These are phyloP conservation scores for Lentinula detonsa DNA, from an alignment of 768 basidiomycete species.

Conservation along the genomic window DNA sequence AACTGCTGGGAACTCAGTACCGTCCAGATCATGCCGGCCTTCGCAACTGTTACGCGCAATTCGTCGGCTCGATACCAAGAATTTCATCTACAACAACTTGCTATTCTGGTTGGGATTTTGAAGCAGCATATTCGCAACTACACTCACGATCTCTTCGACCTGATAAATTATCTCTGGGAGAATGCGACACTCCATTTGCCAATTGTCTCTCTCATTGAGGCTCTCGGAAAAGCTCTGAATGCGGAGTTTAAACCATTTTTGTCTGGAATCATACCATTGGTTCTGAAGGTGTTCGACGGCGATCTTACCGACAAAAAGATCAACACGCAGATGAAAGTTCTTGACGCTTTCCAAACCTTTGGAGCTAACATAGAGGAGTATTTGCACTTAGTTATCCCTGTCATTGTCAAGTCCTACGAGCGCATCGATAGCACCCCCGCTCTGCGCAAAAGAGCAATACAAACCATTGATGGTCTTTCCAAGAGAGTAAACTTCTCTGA, in stretches of 20 bases:
- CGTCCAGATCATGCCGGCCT: constrained; percentile 86
- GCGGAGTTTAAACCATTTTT: constrained; percentile 97
- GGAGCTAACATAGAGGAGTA: constrained; percentile 98
- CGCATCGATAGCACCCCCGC: constrained; percentile 64
- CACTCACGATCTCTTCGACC: constrained; percentile 74
- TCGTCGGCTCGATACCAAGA: constrained; percentile 83
- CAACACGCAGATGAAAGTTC: constrained; percentile 80
- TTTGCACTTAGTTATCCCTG: constrained; percentile 91
- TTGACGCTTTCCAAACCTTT: constrained; percentile 92
- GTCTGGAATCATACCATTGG: constrained; percentile 80
- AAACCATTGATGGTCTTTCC: constrained; percentile 86
- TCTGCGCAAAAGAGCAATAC: constrained; percentile 83
- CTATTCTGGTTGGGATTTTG: constrained; percentile 92
- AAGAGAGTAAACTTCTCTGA: constrained; percentile 95
- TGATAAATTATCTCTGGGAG: constrained; percentile 92
- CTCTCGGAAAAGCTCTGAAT: constrained; percentile 88
- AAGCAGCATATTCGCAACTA: constrained; percentile 96
- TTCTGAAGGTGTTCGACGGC: constrained; percentile 90
- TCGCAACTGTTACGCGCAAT: constrained; percentile 79
- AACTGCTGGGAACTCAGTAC: constrained; percentile 7
- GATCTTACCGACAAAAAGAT: constrained; percentile 76
- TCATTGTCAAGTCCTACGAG: constrained; percentile 90
- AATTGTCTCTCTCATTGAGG: constrained; percentile 88
- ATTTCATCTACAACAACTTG: constrained; percentile 91
- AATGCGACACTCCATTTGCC: constrained; percentile 79